phyloP scores from a whole-genome alignment of 495 filamentous ascomycete genomes.

The Hypoxylon crocopeplum region DNA sequence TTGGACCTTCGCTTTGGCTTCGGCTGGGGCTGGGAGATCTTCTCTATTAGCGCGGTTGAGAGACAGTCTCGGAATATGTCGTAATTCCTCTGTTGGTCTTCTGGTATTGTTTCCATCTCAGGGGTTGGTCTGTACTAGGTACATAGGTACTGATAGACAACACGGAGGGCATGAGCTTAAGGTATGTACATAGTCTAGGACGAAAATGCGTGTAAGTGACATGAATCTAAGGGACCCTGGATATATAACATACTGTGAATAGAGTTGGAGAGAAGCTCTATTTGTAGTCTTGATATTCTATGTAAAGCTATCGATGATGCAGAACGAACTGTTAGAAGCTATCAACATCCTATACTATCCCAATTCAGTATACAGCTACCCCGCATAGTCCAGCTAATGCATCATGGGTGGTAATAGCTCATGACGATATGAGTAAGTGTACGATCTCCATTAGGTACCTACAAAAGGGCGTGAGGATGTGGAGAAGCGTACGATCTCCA shows the following conservation, averaged over 20 bases:
- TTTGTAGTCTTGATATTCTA: too few relatives aligned
- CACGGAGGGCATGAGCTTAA: too few relatives aligned
- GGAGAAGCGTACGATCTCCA: too few relatives aligned
- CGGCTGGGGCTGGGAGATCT: constrained; percentile 50
- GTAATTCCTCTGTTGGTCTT: constrained; percentile 60
- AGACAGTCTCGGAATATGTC: constrained; percentile 72
- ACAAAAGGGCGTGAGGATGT: too few relatives aligned
- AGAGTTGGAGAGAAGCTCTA: too few relatives aligned
- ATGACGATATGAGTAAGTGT: constrained; percentile 14
- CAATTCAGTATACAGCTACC: constrained; percentile 32
- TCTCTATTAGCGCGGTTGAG: constrained; percentile 54
- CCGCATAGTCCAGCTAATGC: constrained; percentile 18
- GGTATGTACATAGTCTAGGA: too few relatives aligned
- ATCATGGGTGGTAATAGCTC: neutral
- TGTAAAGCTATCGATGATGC: constrained; percentile 4
- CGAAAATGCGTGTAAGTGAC: too few relatives aligned
- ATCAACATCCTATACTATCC: constrained; percentile 6
- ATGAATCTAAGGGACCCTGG: too few relatives aligned
- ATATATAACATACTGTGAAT: too few relatives aligned
- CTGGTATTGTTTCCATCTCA: constrained; percentile 20
- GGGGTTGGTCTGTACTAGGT: too few relatives aligned
- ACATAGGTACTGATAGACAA: too few relatives aligned
- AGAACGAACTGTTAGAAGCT: constrained; percentile 1
- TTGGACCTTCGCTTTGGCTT: constrained; percentile 53
- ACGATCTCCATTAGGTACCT: too few relatives aligned